Percentiles rank a stretch among this genome's conserved stretches.
These are phyloP conservation scores for Litsea cubeba DNA, from an alignment of 164 flowering plant species.

Conservation along the genomic window DNA sequence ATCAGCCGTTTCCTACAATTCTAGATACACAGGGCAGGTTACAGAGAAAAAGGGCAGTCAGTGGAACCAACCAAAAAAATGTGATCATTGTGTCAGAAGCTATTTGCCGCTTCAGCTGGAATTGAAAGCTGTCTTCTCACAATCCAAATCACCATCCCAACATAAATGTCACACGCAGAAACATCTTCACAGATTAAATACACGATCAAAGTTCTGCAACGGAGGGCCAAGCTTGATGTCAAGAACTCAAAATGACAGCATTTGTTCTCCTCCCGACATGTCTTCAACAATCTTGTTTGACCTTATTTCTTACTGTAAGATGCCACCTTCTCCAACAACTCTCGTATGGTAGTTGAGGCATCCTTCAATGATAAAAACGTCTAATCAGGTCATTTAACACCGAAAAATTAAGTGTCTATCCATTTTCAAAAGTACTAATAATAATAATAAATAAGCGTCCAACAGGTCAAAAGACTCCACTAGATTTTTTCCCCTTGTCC, in stretches of 20 bases:
- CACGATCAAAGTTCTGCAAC: too few species aligned
- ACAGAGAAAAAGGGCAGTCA: neutral
- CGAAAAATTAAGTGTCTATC: neutral
- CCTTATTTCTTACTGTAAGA: neutral
- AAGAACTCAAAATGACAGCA: neutral
- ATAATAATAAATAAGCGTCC: neutral
- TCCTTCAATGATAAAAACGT: conserved; percentile 14
- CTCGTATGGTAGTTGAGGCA: conserved; percentile 23
- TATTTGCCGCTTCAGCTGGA: neutral
- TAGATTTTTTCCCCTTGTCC: too few species aligned
- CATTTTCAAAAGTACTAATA: too few species aligned
- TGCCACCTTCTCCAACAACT: conserved; percentile 15
- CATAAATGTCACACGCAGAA: too few species aligned
- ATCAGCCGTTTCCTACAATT: neutral
- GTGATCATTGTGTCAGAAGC: neutral
- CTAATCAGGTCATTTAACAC: neutral
- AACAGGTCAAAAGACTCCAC: neutral
- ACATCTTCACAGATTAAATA: too few species aligned
- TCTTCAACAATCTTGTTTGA: neutral
- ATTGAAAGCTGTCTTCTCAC: neutral
- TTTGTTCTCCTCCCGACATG: neutral
- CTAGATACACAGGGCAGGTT: neutral
- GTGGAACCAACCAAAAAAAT: neutral
- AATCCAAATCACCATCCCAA: neutral
- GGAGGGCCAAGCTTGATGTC: neutral